phyloP scores from a whole-genome alignment of 192 early-diverging fungal species.

The Coemansia furcata region DNA sequence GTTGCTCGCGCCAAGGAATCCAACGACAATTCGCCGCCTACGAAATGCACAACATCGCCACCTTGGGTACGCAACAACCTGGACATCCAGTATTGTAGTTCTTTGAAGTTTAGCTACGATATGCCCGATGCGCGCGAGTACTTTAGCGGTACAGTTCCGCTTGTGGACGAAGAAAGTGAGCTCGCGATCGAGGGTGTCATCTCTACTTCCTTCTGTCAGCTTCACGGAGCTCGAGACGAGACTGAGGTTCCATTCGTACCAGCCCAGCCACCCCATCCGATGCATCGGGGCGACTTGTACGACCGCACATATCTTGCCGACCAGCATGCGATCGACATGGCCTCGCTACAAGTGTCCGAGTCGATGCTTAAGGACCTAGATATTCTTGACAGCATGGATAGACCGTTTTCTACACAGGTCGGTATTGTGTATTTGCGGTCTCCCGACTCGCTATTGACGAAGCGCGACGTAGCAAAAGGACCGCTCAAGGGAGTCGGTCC shows the following conservation, averaged over 20 bases:
- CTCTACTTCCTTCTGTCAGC: conserved; percentile 11
- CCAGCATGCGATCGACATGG: conserved; percentile 13
- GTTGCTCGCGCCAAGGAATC: neutral
- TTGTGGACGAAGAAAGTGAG: conserved; percentile 33
- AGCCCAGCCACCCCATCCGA: conserved; percentile 1
- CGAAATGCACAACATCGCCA: neutral
- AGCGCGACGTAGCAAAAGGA: conserved; percentile 28
- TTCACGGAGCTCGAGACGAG: conserved; percentile 8
- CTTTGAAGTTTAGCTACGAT: neutral
- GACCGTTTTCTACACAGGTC: conserved; percentile 33
- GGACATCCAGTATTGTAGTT: neutral
- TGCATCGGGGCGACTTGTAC: conserved; percentile 16
- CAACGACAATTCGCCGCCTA: neutral
- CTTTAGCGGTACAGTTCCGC: neutral
- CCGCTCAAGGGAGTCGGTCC: conserved; percentile 34
- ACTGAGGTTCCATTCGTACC: conserved; percentile 25
- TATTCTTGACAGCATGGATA: conserved; percentile 33
- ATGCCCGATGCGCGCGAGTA: conserved; percentile 1
- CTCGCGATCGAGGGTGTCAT: conserved; percentile 14
- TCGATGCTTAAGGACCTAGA: conserved; percentile 33
- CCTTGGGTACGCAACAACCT: conserved; percentile 27
- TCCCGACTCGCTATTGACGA: conserved; percentile 24
- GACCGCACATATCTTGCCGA: conserved; percentile 14
- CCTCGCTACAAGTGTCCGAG: conserved; percentile 13
- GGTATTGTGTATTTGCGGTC: conserved; percentile 45